Evolutionary conservation across 2,329 filamentous ascomycete genomes (phyloP).

Genomic region (Cercospora nicotianae): DNA sequence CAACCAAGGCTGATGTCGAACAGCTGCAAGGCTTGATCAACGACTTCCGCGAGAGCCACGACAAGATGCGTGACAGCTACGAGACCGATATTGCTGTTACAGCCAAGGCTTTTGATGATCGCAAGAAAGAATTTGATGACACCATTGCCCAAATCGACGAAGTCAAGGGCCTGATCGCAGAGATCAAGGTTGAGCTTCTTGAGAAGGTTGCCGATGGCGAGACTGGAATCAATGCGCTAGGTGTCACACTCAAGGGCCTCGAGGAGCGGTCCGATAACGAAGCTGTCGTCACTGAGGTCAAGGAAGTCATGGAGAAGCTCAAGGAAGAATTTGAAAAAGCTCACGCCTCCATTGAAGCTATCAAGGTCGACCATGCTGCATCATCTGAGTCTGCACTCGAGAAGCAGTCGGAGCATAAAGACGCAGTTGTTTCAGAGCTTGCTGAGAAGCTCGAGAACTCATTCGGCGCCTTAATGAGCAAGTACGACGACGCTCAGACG

Average conservation of each 20-base stretch:
- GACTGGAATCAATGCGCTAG: constrained; percentile 60
- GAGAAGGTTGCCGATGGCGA: constrained; percentile 74
- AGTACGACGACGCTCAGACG: constrained; percentile 82
- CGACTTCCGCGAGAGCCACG: constrained; percentile 58
- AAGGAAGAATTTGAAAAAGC: constrained; percentile 86
- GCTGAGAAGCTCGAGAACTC: constrained; percentile 69
- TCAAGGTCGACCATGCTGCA: constrained; percentile 75
- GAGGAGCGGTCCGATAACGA: constrained; percentile 62
- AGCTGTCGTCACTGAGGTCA: constrained; percentile 49
- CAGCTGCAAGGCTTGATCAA: constrained; percentile 57
- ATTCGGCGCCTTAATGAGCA: constrained; percentile 75
- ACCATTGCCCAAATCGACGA: constrained; percentile 76
- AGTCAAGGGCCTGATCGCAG: constrained; percentile 73
- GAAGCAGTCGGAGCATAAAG: constrained; percentile 61
- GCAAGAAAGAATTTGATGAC: constrained; percentile 77
- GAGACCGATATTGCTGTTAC: constrained; percentile 72
- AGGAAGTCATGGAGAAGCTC: constrained; percentile 69
- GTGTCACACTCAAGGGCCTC: constrained; percentile 65
- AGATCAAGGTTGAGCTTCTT: constrained; percentile 74
- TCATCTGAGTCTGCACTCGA: constrained; percentile 55
- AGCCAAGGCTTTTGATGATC: constrained; percentile 76
- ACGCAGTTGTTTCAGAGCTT: constrained; percentile 56
- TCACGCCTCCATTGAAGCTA: constrained; percentile 73
- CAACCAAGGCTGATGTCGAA: constrained; percentile 74
- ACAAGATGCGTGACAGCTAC: constrained; percentile 70